phyloP scores from a whole-genome alignment of 805 yeast species.

The Saturnispora zaruensis region DNA sequence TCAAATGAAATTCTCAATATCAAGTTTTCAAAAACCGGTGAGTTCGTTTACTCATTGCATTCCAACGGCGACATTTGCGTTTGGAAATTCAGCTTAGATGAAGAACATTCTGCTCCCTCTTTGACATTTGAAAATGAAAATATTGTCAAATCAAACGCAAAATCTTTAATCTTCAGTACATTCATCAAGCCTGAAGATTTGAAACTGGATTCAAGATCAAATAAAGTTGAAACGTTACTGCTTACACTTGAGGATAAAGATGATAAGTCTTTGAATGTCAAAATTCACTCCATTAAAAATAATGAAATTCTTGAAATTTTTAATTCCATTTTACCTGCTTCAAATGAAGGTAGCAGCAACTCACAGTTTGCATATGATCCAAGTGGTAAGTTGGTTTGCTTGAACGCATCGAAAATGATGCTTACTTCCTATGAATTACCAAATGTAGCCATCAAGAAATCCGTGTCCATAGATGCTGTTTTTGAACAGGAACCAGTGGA shows the following conservation, averaged over 20 bases:
- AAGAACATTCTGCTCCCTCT: slow-evolving; percentile 10
- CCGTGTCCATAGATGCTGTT: slow-evolving; percentile 18
- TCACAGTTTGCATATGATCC: slow-evolving; percentile 22
- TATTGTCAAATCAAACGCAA: slow-evolving; percentile 8
- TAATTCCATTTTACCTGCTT: slow-evolving; percentile 19
- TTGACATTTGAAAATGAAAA: slow-evolving; percentile 10
- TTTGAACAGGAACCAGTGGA: slow-evolving; percentile 22
- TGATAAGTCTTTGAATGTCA: slow-evolving; percentile 18
- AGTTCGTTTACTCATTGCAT: slow-evolving; percentile 26
- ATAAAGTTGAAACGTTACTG: slow-evolving; percentile 17
- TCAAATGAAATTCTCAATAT: slow-evolving; percentile 20
- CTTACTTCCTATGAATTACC: slow-evolving; percentile 27
- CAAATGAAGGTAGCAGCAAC: slow-evolving; percentile 4
- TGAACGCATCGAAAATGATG: slow-evolving; percentile 12
- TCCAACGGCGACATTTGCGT: slow-evolving; percentile 26
- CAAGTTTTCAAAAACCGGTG: slow-evolving; percentile 23
- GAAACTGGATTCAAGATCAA: slow-evolving; percentile 17
- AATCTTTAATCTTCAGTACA: slow-evolving; percentile 16
- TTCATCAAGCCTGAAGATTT: slow-evolving; percentile 23
- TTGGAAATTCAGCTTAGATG: slow-evolving; percentile 17
- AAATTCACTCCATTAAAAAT: slow-evolving; percentile 22
- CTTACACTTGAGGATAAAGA: slow-evolving; percentile 18
- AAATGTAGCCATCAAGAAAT: slow-evolving; percentile 25
- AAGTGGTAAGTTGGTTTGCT: slow-evolving; percentile 23
- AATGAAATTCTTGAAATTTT: slow-evolving; percentile 25